Percentiles rank a stretch among this genome's conserved stretches.
These are phyloP conservation scores for Teratosphaeria epicoccoides DNA, from an alignment of 2,329 filamentous ascomycete genomes.

Conservation along the genomic window DNA sequence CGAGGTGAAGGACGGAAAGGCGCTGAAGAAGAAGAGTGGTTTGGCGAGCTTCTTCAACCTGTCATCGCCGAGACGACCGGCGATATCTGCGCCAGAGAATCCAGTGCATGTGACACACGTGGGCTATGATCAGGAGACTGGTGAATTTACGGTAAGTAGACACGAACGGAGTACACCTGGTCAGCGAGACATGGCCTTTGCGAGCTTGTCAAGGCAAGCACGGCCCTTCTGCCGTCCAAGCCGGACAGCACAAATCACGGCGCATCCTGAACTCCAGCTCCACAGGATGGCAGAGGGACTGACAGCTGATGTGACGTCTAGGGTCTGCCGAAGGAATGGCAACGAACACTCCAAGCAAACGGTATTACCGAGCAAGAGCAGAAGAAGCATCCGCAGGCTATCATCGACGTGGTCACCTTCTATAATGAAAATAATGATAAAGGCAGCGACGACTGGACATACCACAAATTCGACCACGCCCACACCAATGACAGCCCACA, in stretches of 20 bases:
- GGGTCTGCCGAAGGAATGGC: conserved; percentile 97
- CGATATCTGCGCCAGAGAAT: conserved; percentile 96
- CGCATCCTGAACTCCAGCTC: background rate
- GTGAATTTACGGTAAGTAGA: conserved; percentile 77
- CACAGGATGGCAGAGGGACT: background rate
- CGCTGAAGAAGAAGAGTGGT: conserved; percentile 68
- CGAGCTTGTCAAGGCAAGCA: conserved; percentile 1
- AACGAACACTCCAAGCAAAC: conserved; percentile 86
- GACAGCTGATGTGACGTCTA: conserved; percentile 4
- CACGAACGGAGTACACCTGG: background rate
- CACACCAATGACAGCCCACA: conserved; percentile 42
- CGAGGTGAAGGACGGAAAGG: conserved; percentile 57
- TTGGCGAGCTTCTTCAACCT: conserved; percentile 78
- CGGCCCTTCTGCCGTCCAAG: background rate
- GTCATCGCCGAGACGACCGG: conserved; percentile 76
- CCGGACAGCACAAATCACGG: background rate
- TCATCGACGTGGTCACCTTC: conserved; percentile 90
- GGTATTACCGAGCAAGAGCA: conserved; percentile 94
- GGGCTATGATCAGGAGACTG: conserved; percentile 90
- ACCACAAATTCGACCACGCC: conserved; percentile 93
- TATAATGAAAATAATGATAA: conserved; percentile 88
- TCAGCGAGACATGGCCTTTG: background rate
- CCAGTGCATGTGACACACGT: conserved; percentile 97
- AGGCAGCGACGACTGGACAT: conserved; percentile 72
- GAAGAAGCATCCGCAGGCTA: conserved; percentile 88